phyloP scores from a whole-genome alignment of 768 basidiomycete genomes.

The Dentipellis fragilis region DNA sequence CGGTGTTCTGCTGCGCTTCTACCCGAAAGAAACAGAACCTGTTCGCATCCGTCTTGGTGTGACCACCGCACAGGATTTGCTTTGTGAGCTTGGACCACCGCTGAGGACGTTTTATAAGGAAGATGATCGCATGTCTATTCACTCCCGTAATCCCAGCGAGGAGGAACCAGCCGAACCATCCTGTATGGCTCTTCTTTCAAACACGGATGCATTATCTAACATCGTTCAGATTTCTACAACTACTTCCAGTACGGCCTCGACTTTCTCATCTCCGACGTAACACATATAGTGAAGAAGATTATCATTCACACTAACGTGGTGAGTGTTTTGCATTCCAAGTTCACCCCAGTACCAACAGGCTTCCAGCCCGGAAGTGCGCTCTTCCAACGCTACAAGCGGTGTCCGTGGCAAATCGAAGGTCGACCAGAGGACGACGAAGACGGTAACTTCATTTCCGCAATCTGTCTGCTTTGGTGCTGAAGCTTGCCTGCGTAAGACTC shows the following conservation, averaged over 20 bases:
- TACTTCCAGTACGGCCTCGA: conserved; percentile 90
- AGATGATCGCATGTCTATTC: conserved; percentile 81
- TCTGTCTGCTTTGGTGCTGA: not conserved
- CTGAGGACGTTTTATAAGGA: conserved; percentile 76
- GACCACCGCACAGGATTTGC: conserved; percentile 78
- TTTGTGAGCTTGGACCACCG: conserved; percentile 71
- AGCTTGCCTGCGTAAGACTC: conserved; percentile 37
- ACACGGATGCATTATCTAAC: not conserved
- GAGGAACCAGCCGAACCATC: conserved; percentile 43
- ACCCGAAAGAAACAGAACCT: conserved; percentile 40
- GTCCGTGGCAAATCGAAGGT: conserved; percentile 83
- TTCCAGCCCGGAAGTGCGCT: conserved; percentile 75
- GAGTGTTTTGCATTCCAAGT: conserved; percentile 17
- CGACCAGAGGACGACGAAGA: conserved; percentile 77
- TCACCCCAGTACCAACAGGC: not conserved
- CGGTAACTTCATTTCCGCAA: conserved; percentile 29
- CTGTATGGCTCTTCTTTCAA: conserved; percentile 25
- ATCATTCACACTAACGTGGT: conserved; percentile 85
- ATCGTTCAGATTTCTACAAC: conserved; percentile 70
- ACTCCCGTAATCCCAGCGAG: conserved; percentile 35
- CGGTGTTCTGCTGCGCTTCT: conserved; percentile 62
- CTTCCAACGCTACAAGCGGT: conserved; percentile 87
- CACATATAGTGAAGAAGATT: conserved; percentile 75
- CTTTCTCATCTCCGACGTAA: conserved; percentile 65
- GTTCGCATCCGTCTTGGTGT: conserved; percentile 57